Evolutionary conservation across 2,329 filamentous ascomycete species (phyloP).

Genomic region (Chaetomium sp.): DNA sequence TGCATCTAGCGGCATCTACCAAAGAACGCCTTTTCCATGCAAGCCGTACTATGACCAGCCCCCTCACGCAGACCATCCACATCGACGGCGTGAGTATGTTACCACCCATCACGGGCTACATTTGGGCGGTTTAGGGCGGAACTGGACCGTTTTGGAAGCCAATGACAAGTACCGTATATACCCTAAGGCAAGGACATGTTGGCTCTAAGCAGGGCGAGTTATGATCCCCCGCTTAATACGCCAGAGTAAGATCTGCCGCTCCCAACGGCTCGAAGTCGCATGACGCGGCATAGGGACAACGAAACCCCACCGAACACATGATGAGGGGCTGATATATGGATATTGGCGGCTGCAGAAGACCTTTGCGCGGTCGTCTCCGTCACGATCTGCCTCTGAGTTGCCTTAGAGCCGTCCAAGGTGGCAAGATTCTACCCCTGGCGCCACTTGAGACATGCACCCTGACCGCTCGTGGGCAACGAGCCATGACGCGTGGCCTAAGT

Average conservation of each 20-base stretch:
- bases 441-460: slow-evolving; percentile 20
- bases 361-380: background rate
- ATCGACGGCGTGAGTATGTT: background rate
- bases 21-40: background rate
- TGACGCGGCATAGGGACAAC: background rate
- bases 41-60: background rate
- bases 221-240: background rate
- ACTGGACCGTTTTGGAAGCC: background rate
- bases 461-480: slow-evolving; percentile 10
- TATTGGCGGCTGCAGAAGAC: no score
- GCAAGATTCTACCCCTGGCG: background rate
- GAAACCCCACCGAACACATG: background rate
- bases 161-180: no score
- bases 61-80: background rate
- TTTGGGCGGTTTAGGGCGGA: background rate
- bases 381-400: background rate
- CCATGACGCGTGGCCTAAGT: slow-evolving; percentile 5
- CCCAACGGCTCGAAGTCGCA: background rate
- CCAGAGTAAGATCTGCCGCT: slow-evolving; percentile 2
- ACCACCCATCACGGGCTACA: background rate
- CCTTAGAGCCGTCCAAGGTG: background rate
- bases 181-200: background rate
- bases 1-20: background rate
- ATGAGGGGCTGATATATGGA: background rate
- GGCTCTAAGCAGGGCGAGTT: background rate